Conservation (phyloP, 495 filamentous ascomycete species). For the Parathielavia appendiculata region DNA sequence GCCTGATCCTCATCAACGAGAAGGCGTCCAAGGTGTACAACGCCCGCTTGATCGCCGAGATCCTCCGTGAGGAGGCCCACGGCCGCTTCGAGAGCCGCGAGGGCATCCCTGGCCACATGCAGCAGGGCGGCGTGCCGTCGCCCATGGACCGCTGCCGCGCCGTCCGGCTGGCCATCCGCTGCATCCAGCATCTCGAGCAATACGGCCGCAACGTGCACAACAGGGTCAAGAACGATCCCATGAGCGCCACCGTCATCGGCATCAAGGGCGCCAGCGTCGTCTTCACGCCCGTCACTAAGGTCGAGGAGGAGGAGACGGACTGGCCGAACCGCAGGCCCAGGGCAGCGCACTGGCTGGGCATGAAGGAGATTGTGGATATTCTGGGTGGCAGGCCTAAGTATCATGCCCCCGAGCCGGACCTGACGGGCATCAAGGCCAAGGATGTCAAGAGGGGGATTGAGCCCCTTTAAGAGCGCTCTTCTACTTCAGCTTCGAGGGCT, state of each 20-base stretch:
- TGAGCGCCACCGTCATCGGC: slow-evolving; percentile 78
- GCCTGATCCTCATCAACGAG: slow-evolving; percentile 92
- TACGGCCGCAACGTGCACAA: slow-evolving; percentile 62
- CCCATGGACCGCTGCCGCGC: slow-evolving; percentile 95
- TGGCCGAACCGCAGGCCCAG: slow-evolving; percentile 85
- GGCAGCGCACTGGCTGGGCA: slow-evolving; percentile 75
- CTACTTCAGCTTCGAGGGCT: background rate
- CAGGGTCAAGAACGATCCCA: slow-evolving; percentile 62
- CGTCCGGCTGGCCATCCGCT: slow-evolving; percentile 83
- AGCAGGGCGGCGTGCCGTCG: slow-evolving; percentile 89
- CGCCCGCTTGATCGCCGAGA: slow-evolving; percentile 87
- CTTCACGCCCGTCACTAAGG: slow-evolving; percentile 69
- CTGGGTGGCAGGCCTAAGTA: slow-evolving; percentile 65
- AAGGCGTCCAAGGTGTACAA: slow-evolving; percentile 84
- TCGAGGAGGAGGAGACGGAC: slow-evolving; percentile 83
- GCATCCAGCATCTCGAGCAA: slow-evolving; percentile 80
- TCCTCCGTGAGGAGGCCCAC: slow-evolving; percentile 89
- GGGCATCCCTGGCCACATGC: slow-evolving; percentile 92
- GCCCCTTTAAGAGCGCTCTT: background rate
- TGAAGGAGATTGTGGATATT: slow-evolving; percentile 79
- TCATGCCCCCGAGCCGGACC: slow-evolving; percentile 37
- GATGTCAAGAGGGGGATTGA: slow-evolving; percentile 49
- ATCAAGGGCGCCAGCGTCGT: slow-evolving; percentile 85
- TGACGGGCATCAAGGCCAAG: slow-evolving; percentile 48
- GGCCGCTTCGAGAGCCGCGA: slow-evolving; percentile 90